These are phyloP conservation scores for Podospora fimiseda DNA, from an alignment of 495 filamentous ascomycete species.

Conservation along the genomic window DNA sequence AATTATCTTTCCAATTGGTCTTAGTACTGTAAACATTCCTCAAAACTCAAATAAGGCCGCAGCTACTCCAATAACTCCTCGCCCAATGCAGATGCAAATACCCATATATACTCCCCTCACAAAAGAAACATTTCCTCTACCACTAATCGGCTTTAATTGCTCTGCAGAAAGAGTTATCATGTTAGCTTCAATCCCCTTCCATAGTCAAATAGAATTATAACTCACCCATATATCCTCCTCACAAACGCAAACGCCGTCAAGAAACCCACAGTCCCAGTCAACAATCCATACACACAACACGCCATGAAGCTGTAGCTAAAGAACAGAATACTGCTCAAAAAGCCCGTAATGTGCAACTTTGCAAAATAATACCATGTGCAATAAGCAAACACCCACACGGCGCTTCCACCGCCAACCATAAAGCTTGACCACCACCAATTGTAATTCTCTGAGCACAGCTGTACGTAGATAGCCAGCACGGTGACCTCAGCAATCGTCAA, in stretches of 20 bases:
- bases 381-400: slow-evolving; percentile 82
- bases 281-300: slow-evolving; percentile 74
- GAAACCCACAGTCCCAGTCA: slow-evolving; percentile 85
- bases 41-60: too few species aligned
- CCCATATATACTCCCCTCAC: background rate
- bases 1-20: too few species aligned
- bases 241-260: slow-evolving; percentile 85
- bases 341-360: slow-evolving; percentile 76
- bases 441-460: slow-evolving; percentile 85
- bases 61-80: background rate
- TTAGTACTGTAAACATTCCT: too few species aligned
- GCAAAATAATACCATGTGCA: slow-evolving; percentile 82
- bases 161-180: background rate
- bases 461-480: slow-evolving; percentile 80
- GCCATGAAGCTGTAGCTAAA: slow-evolving; percentile 79
- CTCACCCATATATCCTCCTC: slow-evolving; percentile 79
- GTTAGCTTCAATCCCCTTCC: background rate
- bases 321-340: slow-evolving; percentile 75
- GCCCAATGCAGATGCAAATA: background rate
- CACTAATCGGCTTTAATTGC: slow-evolving; percentile 17
- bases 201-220: slow-evolving; percentile 5
- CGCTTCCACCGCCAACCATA: slow-evolving; percentile 69
- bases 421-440: slow-evolving; percentile 97
- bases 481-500: slow-evolving; percentile 84
- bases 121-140: too few species aligned